Evolutionary conservation across 73 alveolate genomes (phyloP).

Genomic region (Paramecium sexaurelia): DNA sequence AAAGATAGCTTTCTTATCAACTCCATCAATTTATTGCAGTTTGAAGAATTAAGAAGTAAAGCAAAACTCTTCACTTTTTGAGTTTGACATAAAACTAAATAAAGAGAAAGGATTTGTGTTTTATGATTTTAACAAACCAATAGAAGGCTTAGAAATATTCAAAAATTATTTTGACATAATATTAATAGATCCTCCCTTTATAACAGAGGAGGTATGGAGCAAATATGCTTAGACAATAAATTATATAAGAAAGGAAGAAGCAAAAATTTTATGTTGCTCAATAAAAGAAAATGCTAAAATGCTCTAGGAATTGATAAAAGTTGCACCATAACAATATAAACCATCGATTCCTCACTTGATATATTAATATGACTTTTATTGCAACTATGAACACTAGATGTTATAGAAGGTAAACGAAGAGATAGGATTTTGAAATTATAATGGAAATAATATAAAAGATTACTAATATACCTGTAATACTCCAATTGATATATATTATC

Average conservation of each 20-base stretch:
- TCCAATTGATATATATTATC: background rate
- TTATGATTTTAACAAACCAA: slow-evolving; percentile 92
- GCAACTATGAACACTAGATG: slow-evolving; percentile 86
- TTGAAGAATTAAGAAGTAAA: slow-evolving; percentile 78
- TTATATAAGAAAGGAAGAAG: slow-evolving; percentile 75
- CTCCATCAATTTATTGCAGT: slow-evolving; percentile 92
- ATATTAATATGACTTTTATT: slow-evolving; percentile 85
- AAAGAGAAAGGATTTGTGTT: slow-evolving; percentile 88
- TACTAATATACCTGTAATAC: background rate
- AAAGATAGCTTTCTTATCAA: slow-evolving; percentile 86
- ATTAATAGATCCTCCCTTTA: slow-evolving; percentile 95
- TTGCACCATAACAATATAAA: slow-evolving; percentile 72
- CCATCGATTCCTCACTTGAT: slow-evolving; percentile 96
- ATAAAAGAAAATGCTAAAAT: slow-evolving; percentile 90
- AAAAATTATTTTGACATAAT: slow-evolving; percentile 82
- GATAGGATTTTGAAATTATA: slow-evolving; percentile 64
- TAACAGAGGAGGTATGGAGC: slow-evolving; percentile 94
- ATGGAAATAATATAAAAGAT: background rate
- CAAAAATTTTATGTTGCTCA: slow-evolving; percentile 84
- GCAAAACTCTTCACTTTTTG: slow-evolving; percentile 77
- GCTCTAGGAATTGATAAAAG: slow-evolving; percentile 76
- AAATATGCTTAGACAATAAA: slow-evolving; percentile 85
- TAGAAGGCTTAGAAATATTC: slow-evolving; percentile 75
- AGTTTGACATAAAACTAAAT: slow-evolving; percentile 83
- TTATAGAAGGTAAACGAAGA: slow-evolving; percentile 85